These are phyloP conservation scores for Pestalotiopsis sp. DNA, from an alignment of 2,329 filamentous ascomycete species.

Conservation along the genomic window DNA sequence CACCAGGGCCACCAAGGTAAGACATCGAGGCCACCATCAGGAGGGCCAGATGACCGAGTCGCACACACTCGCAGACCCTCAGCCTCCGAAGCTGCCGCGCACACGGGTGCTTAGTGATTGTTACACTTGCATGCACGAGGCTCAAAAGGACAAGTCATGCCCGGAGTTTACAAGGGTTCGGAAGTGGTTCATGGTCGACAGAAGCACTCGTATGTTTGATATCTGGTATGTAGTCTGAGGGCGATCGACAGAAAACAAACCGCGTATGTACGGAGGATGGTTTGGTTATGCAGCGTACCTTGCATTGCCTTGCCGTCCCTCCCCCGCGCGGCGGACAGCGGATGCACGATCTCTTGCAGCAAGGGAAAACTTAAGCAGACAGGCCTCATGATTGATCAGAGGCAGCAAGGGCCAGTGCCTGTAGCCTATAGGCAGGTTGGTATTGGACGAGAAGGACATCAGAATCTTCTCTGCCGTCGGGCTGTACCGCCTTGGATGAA, in stretches of 20 bases:
- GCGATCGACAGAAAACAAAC: slow-evolving; percentile 8
- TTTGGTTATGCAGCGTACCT: slow-evolving; percentile 12
- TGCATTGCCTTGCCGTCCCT: slow-evolving; percentile 9
- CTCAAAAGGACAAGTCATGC: slow-evolving; percentile 9
- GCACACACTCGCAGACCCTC: not conserved
- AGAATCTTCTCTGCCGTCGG: not conserved
- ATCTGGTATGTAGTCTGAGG: not conserved
- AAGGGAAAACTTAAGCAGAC: not conserved
- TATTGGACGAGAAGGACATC: not conserved
- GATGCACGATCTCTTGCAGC: not conserved
- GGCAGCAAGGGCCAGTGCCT: not conserved
- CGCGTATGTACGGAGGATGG: not conserved
- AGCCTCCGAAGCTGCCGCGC: slow-evolving; percentile 11
- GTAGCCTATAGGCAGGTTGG: no score
- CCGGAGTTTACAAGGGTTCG: not conserved
- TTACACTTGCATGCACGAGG: slow-evolving; percentile 12
- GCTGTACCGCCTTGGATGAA: not conserved
- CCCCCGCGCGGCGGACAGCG: not conserved
- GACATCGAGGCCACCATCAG: slow-evolving; percentile 13
- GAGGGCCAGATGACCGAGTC: slow-evolving; percentile 3
- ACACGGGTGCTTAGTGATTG: slow-evolving; percentile 1
- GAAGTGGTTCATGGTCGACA: not conserved
- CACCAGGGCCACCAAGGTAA: slow-evolving; percentile 7
- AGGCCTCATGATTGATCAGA: slow-evolving; percentile 4
- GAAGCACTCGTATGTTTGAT: not conserved